Evolutionary conservation across 371 early-diverging fungal genomes (phyloP).

Genomic region (Thermomucor indicae-seudaticae): DNA sequence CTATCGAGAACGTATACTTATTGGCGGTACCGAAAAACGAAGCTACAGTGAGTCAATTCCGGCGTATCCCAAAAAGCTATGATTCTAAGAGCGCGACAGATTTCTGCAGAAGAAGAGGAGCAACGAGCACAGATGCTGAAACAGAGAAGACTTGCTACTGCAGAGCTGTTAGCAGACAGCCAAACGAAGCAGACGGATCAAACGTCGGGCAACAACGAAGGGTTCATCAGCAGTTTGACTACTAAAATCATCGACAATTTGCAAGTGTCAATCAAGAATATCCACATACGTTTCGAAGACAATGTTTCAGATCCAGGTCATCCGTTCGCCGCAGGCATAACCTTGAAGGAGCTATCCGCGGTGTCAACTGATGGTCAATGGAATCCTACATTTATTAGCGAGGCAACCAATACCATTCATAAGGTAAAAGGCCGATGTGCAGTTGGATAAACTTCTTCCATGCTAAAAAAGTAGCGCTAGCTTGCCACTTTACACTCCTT

Average conservation of each 20-base stretch:
- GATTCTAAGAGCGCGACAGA: slow-evolving; percentile 8
- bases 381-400: slow-evolving; percentile 65
- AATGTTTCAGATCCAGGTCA: slow-evolving; percentile 56
- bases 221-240: slow-evolving; percentile 63
- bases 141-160: slow-evolving; percentile 74
- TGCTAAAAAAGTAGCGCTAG: too few relatives aligned
- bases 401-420: slow-evolving; percentile 61
- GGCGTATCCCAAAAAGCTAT: background rate
- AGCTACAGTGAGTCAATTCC: slow-evolving; percentile 21
- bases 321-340: slow-evolving; percentile 76
- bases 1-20: slow-evolving; percentile 72
- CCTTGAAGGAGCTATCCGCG: slow-evolving; percentile 75
- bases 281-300: slow-evolving; percentile 87
- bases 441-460: background rate
- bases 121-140: slow-evolving; percentile 78
- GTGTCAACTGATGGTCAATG: slow-evolving; percentile 79
- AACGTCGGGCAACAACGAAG: slow-evolving; percentile 55
- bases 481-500: slow-evolving; percentile 64
- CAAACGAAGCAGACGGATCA: slow-evolving; percentile 51
- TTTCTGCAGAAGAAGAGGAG: slow-evolving; percentile 71
- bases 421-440: slow-evolving; percentile 42
- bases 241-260: slow-evolving; percentile 86
- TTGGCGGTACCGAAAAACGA: slow-evolving; percentile 72
- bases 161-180: slow-evolving; percentile 57
- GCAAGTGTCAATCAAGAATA: slow-evolving; percentile 82